Base-by-base conservation (phyloP, 164 flowering plant species). In the Berberis thunbergii region DNA sequence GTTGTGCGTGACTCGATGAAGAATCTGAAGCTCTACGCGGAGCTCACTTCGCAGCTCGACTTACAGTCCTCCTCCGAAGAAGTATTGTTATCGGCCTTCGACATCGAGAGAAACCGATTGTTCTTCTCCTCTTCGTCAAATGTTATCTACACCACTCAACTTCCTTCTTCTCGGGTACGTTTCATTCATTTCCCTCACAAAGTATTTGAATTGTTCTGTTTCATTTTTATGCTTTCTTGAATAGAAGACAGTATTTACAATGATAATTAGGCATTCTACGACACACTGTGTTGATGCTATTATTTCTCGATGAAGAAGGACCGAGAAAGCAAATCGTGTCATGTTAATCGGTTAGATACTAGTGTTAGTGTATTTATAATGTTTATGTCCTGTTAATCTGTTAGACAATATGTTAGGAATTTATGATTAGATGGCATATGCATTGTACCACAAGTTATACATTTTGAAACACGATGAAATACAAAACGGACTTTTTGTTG, bases 101-200 rank as follows among this genome's bases (percentile, higher is more conserved):
- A 94, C 55, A 78, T 91, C 66, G 97, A 94, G 67, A 84, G 79
- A 7, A 83, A 82, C 71, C 91, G 97, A 49, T 42, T 91, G 64
- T 89, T 94, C 79, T 94, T 89, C 67, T 84, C 88, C 66, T 88
- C 98, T 45, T 86, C 97, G 0, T 61, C 79, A n/a, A 84, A 86
- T 69, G 45, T 70, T 69, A 60, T 91, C 0, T 89, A 91, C 81
- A 49, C 83, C 13, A 44, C 72, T n/a, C 82, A 80, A 7, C 80
- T 89, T 69, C 78, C 84, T 55, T 69, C 84, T 0, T 73, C 84
- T 46, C 93, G 80, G 57, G 95, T 86, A 72, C 64, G 75, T 52
- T 41, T 58, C 12, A 9, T 41, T 59, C 1, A 10, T 42, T 11
- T 56, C 40, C 40, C 9, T 56, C 8, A 5, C 42, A 2, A 4